Base-by-base conservation (phyloP, 2,329 filamentous ascomycete genomes). In the Nothopassalora personata region DNA sequence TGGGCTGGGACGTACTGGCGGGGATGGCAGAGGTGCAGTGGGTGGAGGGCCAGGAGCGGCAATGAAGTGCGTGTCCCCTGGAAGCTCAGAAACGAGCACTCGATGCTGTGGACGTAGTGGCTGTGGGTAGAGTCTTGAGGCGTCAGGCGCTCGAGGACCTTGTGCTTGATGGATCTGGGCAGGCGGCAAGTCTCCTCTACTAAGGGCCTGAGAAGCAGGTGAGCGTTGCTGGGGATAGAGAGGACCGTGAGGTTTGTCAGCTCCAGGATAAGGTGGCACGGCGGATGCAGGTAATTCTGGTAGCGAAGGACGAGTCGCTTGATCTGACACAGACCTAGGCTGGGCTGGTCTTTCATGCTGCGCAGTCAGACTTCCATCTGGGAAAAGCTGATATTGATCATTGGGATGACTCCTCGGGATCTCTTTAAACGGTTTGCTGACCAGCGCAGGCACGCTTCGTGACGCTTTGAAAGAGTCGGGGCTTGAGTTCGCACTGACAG, bases 41-140 rank as follows among this genome's bases (percentile, higher is more conserved):
- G 9, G 36, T n/a, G 53, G 53, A 11, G 53, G 8, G 3, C 49
- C 49, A 11, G 18, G 49, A 10, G 49, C 49, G 1, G 34, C 15
- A 27, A 47, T 51, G 15, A 56, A 56, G 23, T 43, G 46, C 10
- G 47, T 54, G 45, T 58, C 56, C 9, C 56, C 56, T 13, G 56
- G 56, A 3, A 58, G 56, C 43, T 58, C 56, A n/a, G 43, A 54
- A 11, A 58, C 51, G 39, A 27, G n/a, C 4, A 33, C 27, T 28
- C 18, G 23, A 8, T 36, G 56, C 15, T 53, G 56, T 13, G 23
- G 39, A 7, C 43, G 39, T 7, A 58, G 30, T 28, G 56, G 50
- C 23, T 47, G 23, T 7, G 56, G 56, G 46, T 49, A 30, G 9
- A 30, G 19, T 27, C 13, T 19, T 18, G 46, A 15, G 27, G 19